Evolutionary conservation across 345 rosid species (phyloP).

Genomic region (Syzygium grande): DNA sequence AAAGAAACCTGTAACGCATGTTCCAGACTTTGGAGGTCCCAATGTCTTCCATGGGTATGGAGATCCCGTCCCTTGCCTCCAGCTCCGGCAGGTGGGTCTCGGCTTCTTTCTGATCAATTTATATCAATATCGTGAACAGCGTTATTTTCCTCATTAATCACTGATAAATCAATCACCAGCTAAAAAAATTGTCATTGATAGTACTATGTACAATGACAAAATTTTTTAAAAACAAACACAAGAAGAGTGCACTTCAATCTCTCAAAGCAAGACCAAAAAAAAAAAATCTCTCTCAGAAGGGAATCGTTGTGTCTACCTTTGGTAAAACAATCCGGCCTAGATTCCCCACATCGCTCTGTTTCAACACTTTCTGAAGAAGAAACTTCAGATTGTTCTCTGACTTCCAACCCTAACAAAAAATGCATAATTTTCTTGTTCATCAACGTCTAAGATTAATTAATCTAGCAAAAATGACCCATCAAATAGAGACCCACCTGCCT

Average conservation of each 20-base stretch:
- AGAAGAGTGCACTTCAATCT: neutral
- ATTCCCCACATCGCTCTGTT: slow-evolving; percentile 98
- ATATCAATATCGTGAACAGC: neutral
- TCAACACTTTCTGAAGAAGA: slow-evolving; percentile 91
- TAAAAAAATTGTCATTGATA: neutral
- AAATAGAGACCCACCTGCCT: slow-evolving; percentile 42
- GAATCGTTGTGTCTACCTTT: slow-evolving; percentile 28
- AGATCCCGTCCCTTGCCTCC: slow-evolving; percentile 94
- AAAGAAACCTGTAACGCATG: slow-evolving; percentile 82
- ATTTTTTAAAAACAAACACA: neutral
- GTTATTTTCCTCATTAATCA: neutral
- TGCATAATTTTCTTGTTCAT: neutral
- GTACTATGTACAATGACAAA: neutral
- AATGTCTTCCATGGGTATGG: slow-evolving; percentile 95
- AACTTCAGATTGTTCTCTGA: slow-evolving; percentile 90
- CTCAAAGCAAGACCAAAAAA: neutral
- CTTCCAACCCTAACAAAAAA: slow-evolving; percentile 64
- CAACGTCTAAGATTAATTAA: neutral
- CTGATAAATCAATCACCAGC: neutral
- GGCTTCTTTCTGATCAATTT: slow-evolving; percentile 69
- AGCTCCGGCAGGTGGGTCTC: slow-evolving; percentile 94
- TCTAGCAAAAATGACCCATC: neutral
- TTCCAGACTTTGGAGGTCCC: slow-evolving; percentile 97
- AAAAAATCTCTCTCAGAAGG: neutral
- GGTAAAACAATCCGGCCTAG: slow-evolving; percentile 96